Evolutionary conservation across 495 filamentous ascomycete species (phyloP).

Genomic region (Penicillium silybi): DNA sequence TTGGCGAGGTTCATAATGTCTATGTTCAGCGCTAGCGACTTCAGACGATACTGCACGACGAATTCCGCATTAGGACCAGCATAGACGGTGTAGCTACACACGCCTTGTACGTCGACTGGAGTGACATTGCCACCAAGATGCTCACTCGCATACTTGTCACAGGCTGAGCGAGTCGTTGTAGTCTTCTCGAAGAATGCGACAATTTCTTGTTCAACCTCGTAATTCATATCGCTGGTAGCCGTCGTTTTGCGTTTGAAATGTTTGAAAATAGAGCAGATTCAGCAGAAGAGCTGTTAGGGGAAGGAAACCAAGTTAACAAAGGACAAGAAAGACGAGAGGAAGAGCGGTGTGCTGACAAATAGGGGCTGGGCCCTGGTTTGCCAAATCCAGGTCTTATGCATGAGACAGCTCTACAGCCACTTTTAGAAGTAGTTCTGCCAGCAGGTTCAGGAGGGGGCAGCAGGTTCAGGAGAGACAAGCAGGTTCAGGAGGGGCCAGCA

Average conservation of each 20-base stretch:
- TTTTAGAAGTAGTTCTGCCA: slow-evolving; percentile 1
- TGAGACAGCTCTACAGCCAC: slow-evolving; percentile 3
- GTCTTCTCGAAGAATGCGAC: slow-evolving; percentile 3
- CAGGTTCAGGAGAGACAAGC: too few relatives aligned
- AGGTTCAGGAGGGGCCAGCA: too few relatives aligned
- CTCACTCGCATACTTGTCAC: slow-evolving; percentile 27
- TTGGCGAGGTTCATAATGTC: slow-evolving; percentile 26
- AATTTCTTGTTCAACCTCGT: slow-evolving; percentile 25
- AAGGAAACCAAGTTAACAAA: slow-evolving; percentile 5
- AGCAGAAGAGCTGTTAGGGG: background rate
- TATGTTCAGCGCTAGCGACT: slow-evolving; percentile 25
- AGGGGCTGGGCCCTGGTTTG: slow-evolving; percentile 1
- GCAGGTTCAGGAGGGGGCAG: too few relatives aligned
- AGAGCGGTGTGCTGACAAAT: slow-evolving; percentile 5
- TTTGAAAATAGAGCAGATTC: slow-evolving; percentile 1
- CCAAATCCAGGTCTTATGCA: slow-evolving; percentile 4
- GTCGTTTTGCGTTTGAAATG: background rate
- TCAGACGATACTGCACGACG: slow-evolving; percentile 42
- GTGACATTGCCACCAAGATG: slow-evolving; percentile 28
- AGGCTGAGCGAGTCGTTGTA: slow-evolving; percentile 25
- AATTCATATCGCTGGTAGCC: slow-evolving; percentile 7
- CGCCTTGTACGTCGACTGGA: slow-evolving; percentile 38
- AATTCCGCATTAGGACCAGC: slow-evolving; percentile 34
- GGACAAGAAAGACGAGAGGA: slow-evolving; percentile 2
- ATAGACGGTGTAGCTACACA: slow-evolving; percentile 43